Evolutionary conservation across 2,329 filamentous ascomycete genomes (phyloP).

Genomic region (Aspergillus caelatus): DNA sequence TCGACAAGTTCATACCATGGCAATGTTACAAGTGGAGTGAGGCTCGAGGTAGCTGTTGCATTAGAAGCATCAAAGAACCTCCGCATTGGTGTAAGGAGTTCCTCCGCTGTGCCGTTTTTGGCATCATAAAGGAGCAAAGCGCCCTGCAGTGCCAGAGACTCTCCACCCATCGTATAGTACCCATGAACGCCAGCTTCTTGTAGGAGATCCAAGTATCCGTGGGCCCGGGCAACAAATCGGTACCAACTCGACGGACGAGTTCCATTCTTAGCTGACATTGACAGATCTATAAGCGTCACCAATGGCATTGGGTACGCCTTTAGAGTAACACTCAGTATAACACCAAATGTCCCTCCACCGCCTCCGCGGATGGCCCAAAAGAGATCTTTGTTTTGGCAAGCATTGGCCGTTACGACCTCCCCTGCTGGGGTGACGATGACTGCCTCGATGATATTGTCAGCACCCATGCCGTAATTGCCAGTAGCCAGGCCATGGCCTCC

Average conservation of each 20-base stretch:
- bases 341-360: conserved; percentile 22
- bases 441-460: conserved; percentile 53
- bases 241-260: conserved; percentile 5
- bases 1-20: conserved; percentile 12
- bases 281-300: not conserved
- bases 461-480: conserved; percentile 53
- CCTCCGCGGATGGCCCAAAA: conserved; percentile 25
- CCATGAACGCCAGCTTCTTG: conserved; percentile 7
- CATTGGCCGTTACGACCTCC: conserved; percentile 18
- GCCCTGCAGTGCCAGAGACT: not conserved
- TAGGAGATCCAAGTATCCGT: conserved; percentile 3
- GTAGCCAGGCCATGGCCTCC: conserved; percentile 60
- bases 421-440: conserved; percentile 51
- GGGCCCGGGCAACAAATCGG: not conserved
- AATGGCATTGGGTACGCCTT: conserved; percentile 25
- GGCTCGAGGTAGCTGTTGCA: not conserved
- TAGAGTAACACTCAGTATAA: conserved; percentile 21
- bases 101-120: not conserved
- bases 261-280: conserved; percentile 7
- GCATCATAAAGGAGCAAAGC: conserved; percentile 8
- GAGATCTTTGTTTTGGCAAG: conserved; percentile 22
- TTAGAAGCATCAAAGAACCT: not conserved
- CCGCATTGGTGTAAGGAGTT: not conserved
- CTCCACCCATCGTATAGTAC: conserved; percentile 8
- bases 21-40: not conserved